These are phyloP conservation scores for Anthracocystis setariae DNA, from an alignment of 1,284 basidiomycete genomes.

Conservation along the genomic window DNA sequence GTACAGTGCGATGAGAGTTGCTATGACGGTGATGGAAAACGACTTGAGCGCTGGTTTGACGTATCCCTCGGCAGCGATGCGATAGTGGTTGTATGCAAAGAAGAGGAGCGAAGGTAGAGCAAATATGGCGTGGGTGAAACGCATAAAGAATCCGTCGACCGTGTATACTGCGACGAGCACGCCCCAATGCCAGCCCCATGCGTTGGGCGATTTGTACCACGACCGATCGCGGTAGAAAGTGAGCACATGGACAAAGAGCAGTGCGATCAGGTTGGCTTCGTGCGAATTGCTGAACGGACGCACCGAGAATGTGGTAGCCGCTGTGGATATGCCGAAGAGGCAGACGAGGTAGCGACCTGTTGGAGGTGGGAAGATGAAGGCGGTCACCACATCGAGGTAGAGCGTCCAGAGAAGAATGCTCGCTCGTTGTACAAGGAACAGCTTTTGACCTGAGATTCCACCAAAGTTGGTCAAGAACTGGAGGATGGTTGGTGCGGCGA, in stretches of 20 bases:
- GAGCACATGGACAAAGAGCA: conserved; percentile 14
- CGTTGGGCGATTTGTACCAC: conserved; percentile 9
- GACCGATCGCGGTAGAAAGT: conserved; percentile 1
- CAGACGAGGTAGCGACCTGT: conserved; percentile 23
- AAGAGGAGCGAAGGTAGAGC: conserved; percentile 32
- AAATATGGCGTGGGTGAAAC: conserved; percentile 65
- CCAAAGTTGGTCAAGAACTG: not conserved
- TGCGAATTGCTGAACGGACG: conserved; percentile 67
- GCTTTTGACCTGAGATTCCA: conserved; percentile 1
- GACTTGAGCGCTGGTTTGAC: not conserved
- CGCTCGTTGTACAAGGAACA: conserved; percentile 21
- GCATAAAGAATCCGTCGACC: conserved; percentile 57
- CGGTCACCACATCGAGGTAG: conserved; percentile 14
- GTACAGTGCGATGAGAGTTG: not conserved
- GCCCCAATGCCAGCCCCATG: conserved; percentile 3
- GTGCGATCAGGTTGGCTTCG: conserved; percentile 56
- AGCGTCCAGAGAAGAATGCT: conserved; percentile 19
- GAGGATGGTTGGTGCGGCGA: conserved; percentile 1
- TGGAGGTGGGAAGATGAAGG: conserved; percentile 4
- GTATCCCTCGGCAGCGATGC: conserved; percentile 2
- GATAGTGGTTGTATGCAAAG: not conserved
- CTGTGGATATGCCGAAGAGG: conserved; percentile 52
- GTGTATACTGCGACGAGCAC: conserved; percentile 14
- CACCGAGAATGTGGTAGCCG: conserved; percentile 61
- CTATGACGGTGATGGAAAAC: conserved; percentile 5